Evolutionary conservation across 148 eudicot genomes (phyloP).

Genomic region (Spergularia bocconei): DNA sequence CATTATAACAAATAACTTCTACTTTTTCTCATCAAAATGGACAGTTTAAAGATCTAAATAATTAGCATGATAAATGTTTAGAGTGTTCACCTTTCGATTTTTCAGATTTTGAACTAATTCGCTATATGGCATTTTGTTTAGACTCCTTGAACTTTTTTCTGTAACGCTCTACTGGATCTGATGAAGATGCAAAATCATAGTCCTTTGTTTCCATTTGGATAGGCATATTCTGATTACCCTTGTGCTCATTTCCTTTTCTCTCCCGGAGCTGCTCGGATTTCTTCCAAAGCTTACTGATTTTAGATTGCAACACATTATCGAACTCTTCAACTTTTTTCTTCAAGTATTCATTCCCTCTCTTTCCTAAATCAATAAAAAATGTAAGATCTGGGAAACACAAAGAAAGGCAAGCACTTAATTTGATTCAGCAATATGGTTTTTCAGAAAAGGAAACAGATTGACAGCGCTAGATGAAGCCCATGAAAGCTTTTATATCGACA

Average conservation of each 20-base stretch:
- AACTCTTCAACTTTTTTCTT: slow-evolving; percentile 12
- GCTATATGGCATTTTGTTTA: not conserved
- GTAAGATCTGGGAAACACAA: not conserved
- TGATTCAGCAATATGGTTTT: too few species aligned
- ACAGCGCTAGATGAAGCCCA: not conserved
- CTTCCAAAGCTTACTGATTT: slow-evolving; percentile 17
- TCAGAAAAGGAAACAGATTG: not conserved
- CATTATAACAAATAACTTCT: too few species aligned
- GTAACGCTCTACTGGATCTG: slow-evolving; percentile 4
- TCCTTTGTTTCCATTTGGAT: slow-evolving; percentile 18
- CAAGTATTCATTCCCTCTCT: slow-evolving; percentile 7
- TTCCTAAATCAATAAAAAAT: slow-evolving; percentile 13
- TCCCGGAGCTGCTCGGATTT: slow-evolving; percentile 10
- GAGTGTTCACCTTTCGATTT: not conserved
- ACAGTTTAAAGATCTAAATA: not conserved
- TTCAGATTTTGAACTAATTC: slow-evolving; percentile 6
- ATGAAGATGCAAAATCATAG: slow-evolving; percentile 1
- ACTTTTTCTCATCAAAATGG: too few species aligned
- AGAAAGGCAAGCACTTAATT: not conserved
- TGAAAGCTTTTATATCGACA: not conserved
- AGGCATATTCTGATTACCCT: not conserved
- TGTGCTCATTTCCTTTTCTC: not conserved
- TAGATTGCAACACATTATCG: not conserved
- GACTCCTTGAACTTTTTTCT: slow-evolving; percentile 10
- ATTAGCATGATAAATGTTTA: not conserved